A percentile compares a stretch with the other conserved stretches of the same genome.
Conservation (phyloP, 345 rosid genomes). For the Punica granatum region DNA sequence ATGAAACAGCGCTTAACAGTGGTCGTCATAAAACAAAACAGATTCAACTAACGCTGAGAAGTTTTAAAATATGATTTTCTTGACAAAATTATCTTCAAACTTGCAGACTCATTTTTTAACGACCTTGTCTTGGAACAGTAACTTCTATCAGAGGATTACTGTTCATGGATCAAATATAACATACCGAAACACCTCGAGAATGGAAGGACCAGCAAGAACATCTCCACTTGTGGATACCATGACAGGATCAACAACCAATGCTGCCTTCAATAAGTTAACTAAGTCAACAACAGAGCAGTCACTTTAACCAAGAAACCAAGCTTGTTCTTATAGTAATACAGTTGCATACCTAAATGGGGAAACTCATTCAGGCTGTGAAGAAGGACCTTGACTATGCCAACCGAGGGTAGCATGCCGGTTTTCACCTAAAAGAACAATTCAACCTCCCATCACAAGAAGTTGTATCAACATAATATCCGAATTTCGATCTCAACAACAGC, state of each 20-base stretch:
- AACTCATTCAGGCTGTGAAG: constrained; percentile 42
- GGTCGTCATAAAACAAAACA: no score
- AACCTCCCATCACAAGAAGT: not conserved
- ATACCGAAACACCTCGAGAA: constrained; percentile 57
- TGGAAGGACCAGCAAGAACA: constrained; percentile 69
- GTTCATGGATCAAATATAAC: constrained; percentile 8
- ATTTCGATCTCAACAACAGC: not conserved
- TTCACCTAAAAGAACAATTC: constrained; percentile 50
- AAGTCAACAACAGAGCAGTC: constrained; percentile 18
- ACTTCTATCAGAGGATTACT: not conserved
- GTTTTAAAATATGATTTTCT: not conserved
- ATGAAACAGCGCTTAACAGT: not conserved
- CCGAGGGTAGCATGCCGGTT: constrained; percentile 92
- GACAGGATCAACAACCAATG: constrained; percentile 96
- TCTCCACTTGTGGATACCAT: constrained; percentile 98
- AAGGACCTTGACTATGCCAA: constrained; percentile 54
- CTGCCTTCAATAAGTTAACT: constrained; percentile 42
- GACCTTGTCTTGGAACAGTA: not conserved
- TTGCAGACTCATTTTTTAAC: not conserved
- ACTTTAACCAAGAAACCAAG: not conserved
- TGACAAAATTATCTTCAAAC: not conserved
- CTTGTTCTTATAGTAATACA: not conserved
- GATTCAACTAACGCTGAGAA: not conserved
- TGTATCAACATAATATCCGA: not conserved
- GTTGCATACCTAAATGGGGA: constrained; percentile 54